phyloP scores from a whole-genome alignment of 2,329 filamentous ascomycete genomes.

The Fusarium zealandicum region DNA sequence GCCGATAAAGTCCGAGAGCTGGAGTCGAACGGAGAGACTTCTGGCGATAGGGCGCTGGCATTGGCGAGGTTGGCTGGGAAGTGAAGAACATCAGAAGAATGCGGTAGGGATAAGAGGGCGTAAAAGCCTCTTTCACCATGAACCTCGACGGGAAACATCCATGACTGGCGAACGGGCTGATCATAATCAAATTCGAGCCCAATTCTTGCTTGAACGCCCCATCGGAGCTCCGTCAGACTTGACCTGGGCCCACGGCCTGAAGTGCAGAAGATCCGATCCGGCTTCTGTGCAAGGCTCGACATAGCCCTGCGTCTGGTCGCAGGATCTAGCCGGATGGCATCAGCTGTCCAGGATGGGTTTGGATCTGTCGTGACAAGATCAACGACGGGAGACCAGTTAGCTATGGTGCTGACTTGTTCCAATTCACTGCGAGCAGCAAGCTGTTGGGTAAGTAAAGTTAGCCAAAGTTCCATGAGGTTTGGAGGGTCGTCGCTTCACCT shows the following conservation, averaged over 20 bases:
- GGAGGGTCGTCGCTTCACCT: constrained; percentile 54
- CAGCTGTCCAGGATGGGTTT: constrained; percentile 37
- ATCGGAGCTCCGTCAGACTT: constrained; percentile 71
- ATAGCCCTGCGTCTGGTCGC: constrained; percentile 9
- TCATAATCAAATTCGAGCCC: constrained; percentile 63
- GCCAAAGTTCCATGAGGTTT: background rate
- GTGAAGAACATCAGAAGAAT: constrained; percentile 56
- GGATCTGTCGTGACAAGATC: constrained; percentile 60
- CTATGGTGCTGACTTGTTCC: constrained; percentile 57
- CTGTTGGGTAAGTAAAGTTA: constrained; percentile 43
- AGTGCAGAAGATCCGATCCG: constrained; percentile 69
- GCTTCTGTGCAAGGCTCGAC: constrained; percentile 41
- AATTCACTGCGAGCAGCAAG: constrained; percentile 62
- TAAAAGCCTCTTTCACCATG: constrained; percentile 35
- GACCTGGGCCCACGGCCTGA: constrained; percentile 70
- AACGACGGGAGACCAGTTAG: constrained; percentile 68
- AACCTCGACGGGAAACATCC: constrained; percentile 54
- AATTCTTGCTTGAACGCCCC: constrained; percentile 74
- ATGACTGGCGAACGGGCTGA: constrained; percentile 58
- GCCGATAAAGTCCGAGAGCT: constrained; percentile 60
- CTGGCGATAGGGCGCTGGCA: constrained; percentile 52
- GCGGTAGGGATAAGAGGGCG: constrained; percentile 58
- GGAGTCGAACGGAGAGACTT: constrained; percentile 58
- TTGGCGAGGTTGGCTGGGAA: constrained; percentile 58
- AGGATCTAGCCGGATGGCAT: constrained; percentile 1